Evolutionary conservation across 2,329 filamentous ascomycete species (phyloP).

Genomic region (Xylariaceae sp.): DNA sequence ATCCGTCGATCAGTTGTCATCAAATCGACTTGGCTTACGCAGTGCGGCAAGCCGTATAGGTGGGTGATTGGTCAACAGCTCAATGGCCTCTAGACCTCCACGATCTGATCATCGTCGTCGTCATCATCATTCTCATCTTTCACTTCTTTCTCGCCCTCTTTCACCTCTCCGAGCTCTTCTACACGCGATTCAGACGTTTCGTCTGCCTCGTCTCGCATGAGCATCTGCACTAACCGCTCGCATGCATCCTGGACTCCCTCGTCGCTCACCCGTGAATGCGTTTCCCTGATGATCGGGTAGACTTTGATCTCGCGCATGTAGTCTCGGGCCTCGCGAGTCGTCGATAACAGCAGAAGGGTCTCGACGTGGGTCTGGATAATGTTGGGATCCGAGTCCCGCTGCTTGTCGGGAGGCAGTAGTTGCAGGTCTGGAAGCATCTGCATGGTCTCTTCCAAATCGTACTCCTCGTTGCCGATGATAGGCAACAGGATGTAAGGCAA

Average conservation of each 20-base stretch:
- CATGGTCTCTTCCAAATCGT: constrained; percentile 77
- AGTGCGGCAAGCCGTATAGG: background rate
- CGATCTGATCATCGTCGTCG: constrained; percentile 46
- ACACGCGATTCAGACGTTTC: constrained; percentile 36
- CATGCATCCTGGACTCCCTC: constrained; percentile 78
- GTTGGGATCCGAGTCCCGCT: constrained; percentile 67
- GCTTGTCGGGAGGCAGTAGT: constrained; percentile 82
- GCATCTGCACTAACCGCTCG: constrained; percentile 81
- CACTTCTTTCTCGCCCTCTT: constrained; percentile 2
- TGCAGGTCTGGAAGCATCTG: constrained; percentile 88
- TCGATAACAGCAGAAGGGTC: constrained; percentile 77
- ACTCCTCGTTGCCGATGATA: constrained; percentile 82
- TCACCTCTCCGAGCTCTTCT: constrained; percentile 36
- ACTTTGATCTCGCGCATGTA: constrained; percentile 70
- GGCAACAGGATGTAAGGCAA: constrained; percentile 85
- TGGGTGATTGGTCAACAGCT: background rate
- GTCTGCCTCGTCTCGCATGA: constrained; percentile 72
- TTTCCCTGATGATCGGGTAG: constrained; percentile 84
- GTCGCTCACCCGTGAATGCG: constrained; percentile 70
- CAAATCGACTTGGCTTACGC: constrained; percentile 7
- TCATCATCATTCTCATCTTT: constrained; percentile 34
- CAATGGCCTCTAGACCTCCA: constrained; percentile 43
- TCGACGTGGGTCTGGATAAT: constrained; percentile 87
- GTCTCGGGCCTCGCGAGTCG: constrained; percentile 69
- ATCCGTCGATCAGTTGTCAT: background rate